Evolutionary conservation across 345 rosid species (phyloP), one percentile per base, ranked within the genome.

Genomic region (Streptanthus diversifolius): DNA sequence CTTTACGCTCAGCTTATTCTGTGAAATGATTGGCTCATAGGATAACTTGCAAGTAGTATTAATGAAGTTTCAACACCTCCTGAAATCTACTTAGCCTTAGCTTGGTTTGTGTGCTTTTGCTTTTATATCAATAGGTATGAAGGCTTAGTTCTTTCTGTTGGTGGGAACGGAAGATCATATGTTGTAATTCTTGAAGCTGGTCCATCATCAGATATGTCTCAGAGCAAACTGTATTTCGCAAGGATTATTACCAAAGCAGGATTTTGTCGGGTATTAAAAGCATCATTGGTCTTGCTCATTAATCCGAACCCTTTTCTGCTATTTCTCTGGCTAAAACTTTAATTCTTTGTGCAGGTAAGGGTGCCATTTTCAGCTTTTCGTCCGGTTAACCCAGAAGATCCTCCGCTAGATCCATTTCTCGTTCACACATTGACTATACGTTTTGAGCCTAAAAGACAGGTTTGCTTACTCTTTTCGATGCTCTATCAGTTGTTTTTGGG

Each of bases 401-500:
- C 90, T 27, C 96, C 91, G 56, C 68, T 95, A 57, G 99, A 95
- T 68, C 96, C 97, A 7, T 95, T 89, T 82, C 95, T 95, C 56
- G 93, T 87, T 66, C 99, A 91, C 80, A 89, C 96, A 45, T 56
- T 95, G 72, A 91, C 96, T 0, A 88, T 95, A 75, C 89, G 96
- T n/a, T 91, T 95, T 88, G 99, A 95, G 85, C 97, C 96, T 45
- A 85, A 89, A 70, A 84, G 93, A 86, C 97, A 89, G 97, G 99
- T 89, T 72, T 80, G 76, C 71, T 19, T 37, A 27, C 71, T 36
- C 19, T 17, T 76, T 40, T 30, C 7, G 5, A 10, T 22, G 48
- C 37, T 47, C 56, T n/a, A 61, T 41, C 70, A 22, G 4, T 29
- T 53, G 40, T 29, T 63, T 40, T 35, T 11, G 48, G 39, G 53